Conservation (phyloP, 495 filamentous ascomycete species). For the Penicillium salamii region DNA sequence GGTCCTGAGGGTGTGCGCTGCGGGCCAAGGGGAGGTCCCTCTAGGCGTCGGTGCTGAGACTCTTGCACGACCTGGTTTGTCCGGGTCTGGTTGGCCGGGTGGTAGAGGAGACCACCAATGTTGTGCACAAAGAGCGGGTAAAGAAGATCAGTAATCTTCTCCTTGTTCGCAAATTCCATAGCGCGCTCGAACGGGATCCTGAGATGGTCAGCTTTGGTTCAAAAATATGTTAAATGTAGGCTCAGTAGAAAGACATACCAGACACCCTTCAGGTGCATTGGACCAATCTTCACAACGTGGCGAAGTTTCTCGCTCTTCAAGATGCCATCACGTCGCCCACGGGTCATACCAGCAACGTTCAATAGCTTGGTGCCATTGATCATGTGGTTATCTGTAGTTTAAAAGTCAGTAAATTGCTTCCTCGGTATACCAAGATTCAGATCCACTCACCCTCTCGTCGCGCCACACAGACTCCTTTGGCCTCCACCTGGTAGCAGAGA, state of each 20-base stretch:
- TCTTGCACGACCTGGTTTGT: slow-evolving; percentile 87
- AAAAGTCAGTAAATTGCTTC: slow-evolving; percentile 11
- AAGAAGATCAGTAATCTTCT: slow-evolving; percentile 93
- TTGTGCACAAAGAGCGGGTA: slow-evolving; percentile 98
- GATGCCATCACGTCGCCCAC: slow-evolving; percentile 92
- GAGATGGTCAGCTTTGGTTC: no score
- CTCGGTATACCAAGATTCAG: neutral
- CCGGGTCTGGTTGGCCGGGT: slow-evolving; percentile 81
- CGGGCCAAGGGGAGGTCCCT: slow-evolving; percentile 29
- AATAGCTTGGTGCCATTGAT: slow-evolving; percentile 97
- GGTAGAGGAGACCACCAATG: slow-evolving; percentile 90
- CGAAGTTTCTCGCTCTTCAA: slow-evolving; percentile 96
- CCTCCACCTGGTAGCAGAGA: slow-evolving; percentile 96
- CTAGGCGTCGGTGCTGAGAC: slow-evolving; percentile 68
- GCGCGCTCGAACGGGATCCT: slow-evolving; percentile 96
- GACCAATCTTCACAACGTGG: slow-evolving; percentile 97
- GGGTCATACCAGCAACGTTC: slow-evolving; percentile 97
- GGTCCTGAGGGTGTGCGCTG: slow-evolving; percentile 49
- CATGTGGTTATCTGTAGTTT: slow-evolving; percentile 90
- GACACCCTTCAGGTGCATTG: slow-evolving; percentile 98
- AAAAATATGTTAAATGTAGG: no score
- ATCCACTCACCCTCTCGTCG: slow-evolving; percentile 75
- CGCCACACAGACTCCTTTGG: slow-evolving; percentile 93
- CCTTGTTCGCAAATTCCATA: slow-evolving; percentile 97
- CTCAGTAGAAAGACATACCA: slow-evolving; percentile 63